A percentile compares a stretch with the other conserved stretches of the same genome.
Evolutionary conservation across 2,329 filamentous ascomycete species (phyloP).

Genomic region (Paramyrothecium sp.): DNA sequence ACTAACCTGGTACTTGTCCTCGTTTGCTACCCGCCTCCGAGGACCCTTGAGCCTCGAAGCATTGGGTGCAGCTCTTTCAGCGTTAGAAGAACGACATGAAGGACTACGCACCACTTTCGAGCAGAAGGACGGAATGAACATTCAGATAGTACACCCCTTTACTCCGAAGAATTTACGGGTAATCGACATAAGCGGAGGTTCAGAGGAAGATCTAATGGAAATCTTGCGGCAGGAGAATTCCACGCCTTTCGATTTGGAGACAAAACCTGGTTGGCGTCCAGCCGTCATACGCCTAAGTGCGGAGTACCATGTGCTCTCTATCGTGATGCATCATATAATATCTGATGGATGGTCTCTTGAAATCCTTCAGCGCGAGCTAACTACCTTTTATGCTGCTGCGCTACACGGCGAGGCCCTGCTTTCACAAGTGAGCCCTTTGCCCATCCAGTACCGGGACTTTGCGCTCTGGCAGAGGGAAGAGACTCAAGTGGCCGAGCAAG

Average conservation of each 20-base stretch:
- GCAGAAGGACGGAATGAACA: conserved; percentile 1
- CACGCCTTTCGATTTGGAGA: background rate
- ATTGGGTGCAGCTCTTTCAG: background rate
- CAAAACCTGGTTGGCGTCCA: conserved; percentile 1
- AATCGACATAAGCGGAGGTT: background rate
- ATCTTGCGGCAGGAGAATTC: background rate
- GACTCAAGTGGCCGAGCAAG: background rate
- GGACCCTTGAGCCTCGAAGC: conserved; percentile 3
- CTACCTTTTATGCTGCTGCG: background rate
- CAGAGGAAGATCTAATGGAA: background rate
- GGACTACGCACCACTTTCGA: conserved; percentile 6
- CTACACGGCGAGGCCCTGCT: background rate
- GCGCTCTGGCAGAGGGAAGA: background rate
- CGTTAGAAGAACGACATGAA: conserved; percentile 9
- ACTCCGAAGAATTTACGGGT: background rate
- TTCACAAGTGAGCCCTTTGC: background rate
- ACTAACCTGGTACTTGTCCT: conserved; percentile 3
- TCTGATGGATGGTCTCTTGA: conserved; percentile 5
- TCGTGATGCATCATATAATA: conserved; percentile 12
- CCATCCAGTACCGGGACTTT: background rate
- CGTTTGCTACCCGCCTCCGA: conserved; percentile 4
- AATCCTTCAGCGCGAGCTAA: background rate
- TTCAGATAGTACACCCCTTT: conserved; percentile 2
- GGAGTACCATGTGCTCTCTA: conserved; percentile 1
- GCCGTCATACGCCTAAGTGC: background rate